Conservation (phyloP, 2,329 filamentous ascomycete species). For the Penicillium olsonii region DNA sequence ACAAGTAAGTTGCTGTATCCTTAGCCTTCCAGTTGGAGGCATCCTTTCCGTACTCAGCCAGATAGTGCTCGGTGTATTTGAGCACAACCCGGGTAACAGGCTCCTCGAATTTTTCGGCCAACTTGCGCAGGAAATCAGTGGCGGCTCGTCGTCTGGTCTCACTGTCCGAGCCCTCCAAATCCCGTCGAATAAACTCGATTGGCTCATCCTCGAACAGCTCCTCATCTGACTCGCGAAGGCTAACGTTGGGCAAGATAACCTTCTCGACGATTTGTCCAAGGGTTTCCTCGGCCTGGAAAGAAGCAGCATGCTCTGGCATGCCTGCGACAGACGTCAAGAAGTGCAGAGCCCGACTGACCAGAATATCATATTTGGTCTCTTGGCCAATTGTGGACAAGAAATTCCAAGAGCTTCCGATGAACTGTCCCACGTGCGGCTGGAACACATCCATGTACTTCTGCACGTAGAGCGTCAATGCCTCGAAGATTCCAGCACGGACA, state of each 20-base stretch:
- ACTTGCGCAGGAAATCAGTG: constrained; percentile 86
- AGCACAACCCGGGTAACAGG: constrained; percentile 85
- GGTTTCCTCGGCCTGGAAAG: constrained; percentile 80
- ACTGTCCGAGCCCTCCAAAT: constrained; percentile 93
- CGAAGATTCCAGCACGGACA: constrained; percentile 91
- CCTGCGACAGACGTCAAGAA: constrained; percentile 89
- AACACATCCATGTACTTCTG: constrained; percentile 97
- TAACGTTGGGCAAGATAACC: constrained; percentile 91
- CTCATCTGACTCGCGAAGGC: constrained; percentile 86
- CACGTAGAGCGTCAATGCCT: constrained; percentile 83
- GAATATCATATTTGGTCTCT: constrained; percentile 88
- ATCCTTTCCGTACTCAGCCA: constrained; percentile 71
- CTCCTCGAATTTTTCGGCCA: constrained; percentile 85
- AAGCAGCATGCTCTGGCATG: constrained; percentile 72
- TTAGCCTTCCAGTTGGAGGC: constrained; percentile 89
- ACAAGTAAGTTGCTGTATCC: constrained; percentile 96
- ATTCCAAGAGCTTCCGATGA: constrained; percentile 88
- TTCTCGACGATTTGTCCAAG: constrained; percentile 90
- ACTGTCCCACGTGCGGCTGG: constrained; percentile 73
- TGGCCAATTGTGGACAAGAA: constrained; percentile 82
- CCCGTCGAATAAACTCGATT: constrained; percentile 94
- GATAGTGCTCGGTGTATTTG: constrained; percentile 82
- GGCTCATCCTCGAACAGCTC: constrained; percentile 98
- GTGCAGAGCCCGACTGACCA: constrained; percentile 91
- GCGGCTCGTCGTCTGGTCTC: constrained; percentile 90